These are phyloP conservation scores for Sideroxylon spinosum DNA, from an alignment of 179 eudicot genomes.

Conservation along the genomic window DNA sequence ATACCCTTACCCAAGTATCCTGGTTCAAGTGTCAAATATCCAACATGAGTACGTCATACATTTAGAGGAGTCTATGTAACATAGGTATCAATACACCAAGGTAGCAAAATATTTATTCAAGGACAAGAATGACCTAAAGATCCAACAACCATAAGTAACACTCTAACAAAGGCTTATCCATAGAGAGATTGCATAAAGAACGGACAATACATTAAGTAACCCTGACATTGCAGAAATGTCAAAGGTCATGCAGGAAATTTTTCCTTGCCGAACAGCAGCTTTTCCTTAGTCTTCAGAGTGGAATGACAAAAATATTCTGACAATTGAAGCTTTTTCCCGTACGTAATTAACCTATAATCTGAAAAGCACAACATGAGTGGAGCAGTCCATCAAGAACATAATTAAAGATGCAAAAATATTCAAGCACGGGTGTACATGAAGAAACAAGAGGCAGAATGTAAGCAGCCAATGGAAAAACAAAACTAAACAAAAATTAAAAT, in stretches of 20 bases:
- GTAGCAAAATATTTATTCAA: not conserved
- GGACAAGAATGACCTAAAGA: not conserved
- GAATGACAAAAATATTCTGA: constrained; percentile 15
- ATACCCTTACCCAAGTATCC: too few species aligned
- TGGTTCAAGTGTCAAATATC: too few species aligned
- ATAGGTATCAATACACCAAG: not conserved
- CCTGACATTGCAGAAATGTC: constrained; percentile 58
- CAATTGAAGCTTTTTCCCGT: constrained; percentile 14
- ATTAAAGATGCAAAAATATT: not conserved
- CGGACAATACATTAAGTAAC: constrained; percentile 54
- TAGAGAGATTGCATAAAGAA: constrained; percentile 6
- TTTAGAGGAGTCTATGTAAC: too few species aligned
- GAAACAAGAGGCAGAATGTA: not conserved
- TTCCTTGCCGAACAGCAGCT: constrained; percentile 29
- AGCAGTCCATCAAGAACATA: constrained; percentile 13
- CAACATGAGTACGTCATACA: too few species aligned
- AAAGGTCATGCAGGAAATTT: constrained; percentile 45
- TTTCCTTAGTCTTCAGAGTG: constrained; percentile 23
- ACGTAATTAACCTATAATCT: constrained; percentile 18
- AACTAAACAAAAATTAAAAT: too few species aligned
- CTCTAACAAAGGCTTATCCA: not conserved
- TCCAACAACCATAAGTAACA: not conserved
- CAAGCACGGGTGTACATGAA: not conserved
- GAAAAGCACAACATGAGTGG: constrained; percentile 20
- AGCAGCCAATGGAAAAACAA: not conserved